Percentiles rank a stretch among this genome's conserved stretches.
These are phyloP conservation scores for Pseudofabraea citricarpa DNA, from an alignment of 2,329 filamentous ascomycete species.

Conservation along the genomic window DNA sequence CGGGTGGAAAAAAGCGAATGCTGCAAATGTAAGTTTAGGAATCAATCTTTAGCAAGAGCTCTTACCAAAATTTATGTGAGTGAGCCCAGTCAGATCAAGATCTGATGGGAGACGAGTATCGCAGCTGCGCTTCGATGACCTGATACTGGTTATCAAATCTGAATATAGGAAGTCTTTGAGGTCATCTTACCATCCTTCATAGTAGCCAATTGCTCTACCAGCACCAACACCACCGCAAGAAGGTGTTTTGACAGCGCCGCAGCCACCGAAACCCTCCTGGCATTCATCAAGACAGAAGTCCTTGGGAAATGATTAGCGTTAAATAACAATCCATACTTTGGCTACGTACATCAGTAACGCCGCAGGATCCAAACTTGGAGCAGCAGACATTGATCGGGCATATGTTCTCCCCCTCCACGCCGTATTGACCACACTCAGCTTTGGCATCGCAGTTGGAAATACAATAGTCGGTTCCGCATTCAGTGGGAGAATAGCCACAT, in stretches of 20 bases:
- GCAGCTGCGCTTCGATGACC: constrained; percentile 8
- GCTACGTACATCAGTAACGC: constrained; percentile 6
- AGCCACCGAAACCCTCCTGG: not conserved
- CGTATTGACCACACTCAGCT: constrained; percentile 12
- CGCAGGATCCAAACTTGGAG: constrained; percentile 20
- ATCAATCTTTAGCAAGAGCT: constrained; percentile 3
- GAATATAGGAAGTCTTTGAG: no score
- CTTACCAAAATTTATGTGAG: constrained; percentile 12
- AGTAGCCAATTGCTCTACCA: constrained; percentile 16
- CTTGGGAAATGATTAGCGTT: no score
- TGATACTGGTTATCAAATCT: not conserved
- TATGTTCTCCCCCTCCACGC: constrained; percentile 1
- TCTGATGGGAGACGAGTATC: constrained; percentile 2
- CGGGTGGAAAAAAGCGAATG: constrained; percentile 38
- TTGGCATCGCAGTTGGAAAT: constrained; percentile 13
- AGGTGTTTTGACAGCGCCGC: not conserved
- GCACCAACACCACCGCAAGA: not conserved
- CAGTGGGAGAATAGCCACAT: not conserved
- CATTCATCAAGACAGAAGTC: not conserved
- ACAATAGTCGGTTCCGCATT: not conserved
- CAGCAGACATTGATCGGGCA: constrained; percentile 30
- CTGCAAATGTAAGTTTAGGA: constrained; percentile 32
- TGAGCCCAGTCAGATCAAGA: constrained; percentile 20
- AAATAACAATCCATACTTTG: no score
- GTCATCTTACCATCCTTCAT: constrained; percentile 16